Percentiles rank a stretch among this genome's conserved stretches.
phyloP scores from a whole-genome alignment of 2,329 filamentous ascomycete species.

The Calonectria ilicicola region DNA sequence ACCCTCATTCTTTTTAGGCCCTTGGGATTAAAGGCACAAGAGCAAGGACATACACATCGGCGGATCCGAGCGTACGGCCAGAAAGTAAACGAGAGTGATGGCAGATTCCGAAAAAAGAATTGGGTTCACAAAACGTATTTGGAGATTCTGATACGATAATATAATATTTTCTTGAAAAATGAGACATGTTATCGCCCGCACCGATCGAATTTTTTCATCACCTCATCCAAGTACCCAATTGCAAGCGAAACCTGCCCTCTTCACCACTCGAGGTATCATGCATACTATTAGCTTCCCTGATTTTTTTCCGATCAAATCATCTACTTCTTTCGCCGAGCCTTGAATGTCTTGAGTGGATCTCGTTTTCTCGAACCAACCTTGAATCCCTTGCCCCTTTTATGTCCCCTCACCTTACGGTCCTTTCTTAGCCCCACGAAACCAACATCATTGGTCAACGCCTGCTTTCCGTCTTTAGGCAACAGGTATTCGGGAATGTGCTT shows the following conservation, averaged over 20 bases:
- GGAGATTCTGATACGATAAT: too few relatives aligned
- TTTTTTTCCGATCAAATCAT: conserved; percentile 23
- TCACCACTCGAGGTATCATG: conserved; percentile 31
- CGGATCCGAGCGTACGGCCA: too few relatives aligned
- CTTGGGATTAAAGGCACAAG: too few relatives aligned
- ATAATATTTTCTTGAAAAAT: background rate
- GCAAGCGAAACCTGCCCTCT: background rate
- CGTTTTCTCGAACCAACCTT: conserved; percentile 73
- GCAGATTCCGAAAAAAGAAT: too few relatives aligned
- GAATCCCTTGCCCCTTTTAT: conserved; percentile 58
- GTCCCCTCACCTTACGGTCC: conserved; percentile 62
- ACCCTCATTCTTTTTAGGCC: too few relatives aligned
- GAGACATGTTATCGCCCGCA: background rate
- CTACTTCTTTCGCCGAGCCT: conserved; percentile 66
- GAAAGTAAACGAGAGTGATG: background rate
- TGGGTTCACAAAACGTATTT: background rate
- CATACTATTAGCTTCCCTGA: conserved; percentile 17
- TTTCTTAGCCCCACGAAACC: conserved; percentile 81
- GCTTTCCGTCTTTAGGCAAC: conserved; percentile 81
- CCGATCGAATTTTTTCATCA: background rate
- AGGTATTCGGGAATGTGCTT: conserved; percentile 96
- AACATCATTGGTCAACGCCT: conserved; percentile 74
- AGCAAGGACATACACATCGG: too few relatives aligned
- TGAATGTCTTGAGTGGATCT: conserved; percentile 93
- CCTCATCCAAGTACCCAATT: background rate